These are phyloP conservation scores for Mallotus nudiflorus DNA, from an alignment of 345 rosid species.

Conservation along the genomic window DNA sequence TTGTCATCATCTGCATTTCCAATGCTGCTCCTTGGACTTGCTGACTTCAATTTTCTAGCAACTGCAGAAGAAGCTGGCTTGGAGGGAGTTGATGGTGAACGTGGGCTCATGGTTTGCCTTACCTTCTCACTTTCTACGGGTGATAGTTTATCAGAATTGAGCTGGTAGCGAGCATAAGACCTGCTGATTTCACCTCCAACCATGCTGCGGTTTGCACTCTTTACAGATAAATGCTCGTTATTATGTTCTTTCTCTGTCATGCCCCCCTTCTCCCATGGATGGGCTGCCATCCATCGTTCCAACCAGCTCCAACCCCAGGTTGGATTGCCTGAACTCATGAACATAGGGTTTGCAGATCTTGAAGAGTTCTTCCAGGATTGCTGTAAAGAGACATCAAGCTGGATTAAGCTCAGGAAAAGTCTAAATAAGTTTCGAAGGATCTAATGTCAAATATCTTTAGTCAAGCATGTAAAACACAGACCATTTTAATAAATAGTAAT, in stretches of 20 bases:
- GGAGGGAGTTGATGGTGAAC: slow-evolving; percentile 63
- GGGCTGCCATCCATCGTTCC: slow-evolving; percentile 96
- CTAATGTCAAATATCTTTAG: not conserved
- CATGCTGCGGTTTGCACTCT: slow-evolving; percentile 41
- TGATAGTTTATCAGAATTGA: slow-evolving; percentile 60
- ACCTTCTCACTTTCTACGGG: slow-evolving; percentile 64
- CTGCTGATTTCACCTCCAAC: slow-evolving; percentile 62
- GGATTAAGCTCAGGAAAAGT: slow-evolving; percentile 17
- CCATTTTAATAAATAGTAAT: not conserved
- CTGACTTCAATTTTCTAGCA: slow-evolving; percentile 60
- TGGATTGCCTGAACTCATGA: slow-evolving; percentile 83
- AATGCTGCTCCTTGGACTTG: slow-evolving; percentile 45
- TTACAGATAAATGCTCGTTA: slow-evolving; percentile 50
- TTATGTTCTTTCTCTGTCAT: slow-evolving; percentile 56
- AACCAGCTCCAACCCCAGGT: slow-evolving; percentile 99
- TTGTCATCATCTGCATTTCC: slow-evolving; percentile 61
- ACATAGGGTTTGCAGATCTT: slow-evolving; percentile 57
- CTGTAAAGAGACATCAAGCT: slow-evolving; percentile 38
- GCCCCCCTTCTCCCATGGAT: slow-evolving; percentile 63
- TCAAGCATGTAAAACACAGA: not conserved
- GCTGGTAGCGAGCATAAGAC: slow-evolving; percentile 60
- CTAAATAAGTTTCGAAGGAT: not conserved
- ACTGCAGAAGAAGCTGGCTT: slow-evolving; percentile 43
- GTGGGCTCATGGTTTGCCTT: slow-evolving; percentile 42
- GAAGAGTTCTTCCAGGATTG: slow-evolving; percentile 81